Evolutionary conservation across 345 rosid genomes (phyloP).

Genomic region (Sisymbrium irio): DNA sequence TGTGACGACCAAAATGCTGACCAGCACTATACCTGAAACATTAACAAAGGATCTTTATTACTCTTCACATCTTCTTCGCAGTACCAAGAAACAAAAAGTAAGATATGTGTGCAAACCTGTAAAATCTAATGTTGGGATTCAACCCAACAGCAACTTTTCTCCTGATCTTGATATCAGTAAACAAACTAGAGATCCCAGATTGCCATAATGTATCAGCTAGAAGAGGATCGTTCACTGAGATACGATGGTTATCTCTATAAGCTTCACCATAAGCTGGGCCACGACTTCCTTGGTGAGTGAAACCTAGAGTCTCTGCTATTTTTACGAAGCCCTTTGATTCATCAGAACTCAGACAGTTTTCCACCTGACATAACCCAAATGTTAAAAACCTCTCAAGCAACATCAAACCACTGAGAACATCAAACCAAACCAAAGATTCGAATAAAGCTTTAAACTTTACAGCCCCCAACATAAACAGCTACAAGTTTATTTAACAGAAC

Average conservation of each 20-base stretch:
- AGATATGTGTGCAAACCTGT: constrained; percentile 49
- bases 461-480: no score
- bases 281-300: constrained; percentile 86
- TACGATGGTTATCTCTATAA: constrained; percentile 80
- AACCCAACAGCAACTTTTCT: constrained; percentile 79
- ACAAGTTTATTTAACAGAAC: neutral
- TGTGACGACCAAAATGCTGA: constrained; percentile 81
- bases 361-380: constrained; percentile 51
- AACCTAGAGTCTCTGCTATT: constrained; percentile 73
- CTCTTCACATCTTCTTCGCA: neutral
- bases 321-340: constrained; percentile 69
- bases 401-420: no score
- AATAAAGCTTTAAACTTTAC: no score
- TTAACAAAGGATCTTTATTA: neutral
- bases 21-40: constrained; percentile 75
- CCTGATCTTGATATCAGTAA: constrained; percentile 68
- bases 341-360: constrained; percentile 56
- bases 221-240: constrained; percentile 61
- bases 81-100: neutral
- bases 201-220: constrained; percentile 72
- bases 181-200: constrained; percentile 60
- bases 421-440: no score
- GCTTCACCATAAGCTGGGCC: constrained; percentile 94
- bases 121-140: constrained; percentile 86
- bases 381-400: neutral